Conservation (phyloP, 495 filamentous ascomycete species). For the Neurospora sp. region DNA sequence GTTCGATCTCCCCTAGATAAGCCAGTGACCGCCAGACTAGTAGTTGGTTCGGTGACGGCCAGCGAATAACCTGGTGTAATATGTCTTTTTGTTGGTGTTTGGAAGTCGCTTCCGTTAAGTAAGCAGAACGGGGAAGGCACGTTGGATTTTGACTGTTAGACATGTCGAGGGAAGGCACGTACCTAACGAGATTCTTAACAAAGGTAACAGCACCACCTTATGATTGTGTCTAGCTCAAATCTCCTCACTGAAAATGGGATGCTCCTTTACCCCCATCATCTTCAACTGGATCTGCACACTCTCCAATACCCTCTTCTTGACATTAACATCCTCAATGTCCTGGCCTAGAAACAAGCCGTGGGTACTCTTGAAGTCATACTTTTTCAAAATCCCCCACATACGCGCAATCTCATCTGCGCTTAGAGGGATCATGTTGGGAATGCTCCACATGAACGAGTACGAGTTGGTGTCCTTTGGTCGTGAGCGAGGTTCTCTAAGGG, state of each 20-base stretch:
- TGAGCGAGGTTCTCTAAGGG: conserved; percentile 22
- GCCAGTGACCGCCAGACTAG: background rate
- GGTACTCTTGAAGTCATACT: conserved; percentile 50
- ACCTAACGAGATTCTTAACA: no score
- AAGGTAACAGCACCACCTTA: no score
- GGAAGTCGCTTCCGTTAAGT: background rate
- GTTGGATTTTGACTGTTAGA: background rate
- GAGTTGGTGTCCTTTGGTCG: conserved; percentile 47
- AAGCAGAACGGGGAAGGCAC: background rate
- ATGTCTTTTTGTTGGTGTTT: background rate
- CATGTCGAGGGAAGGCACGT: background rate
- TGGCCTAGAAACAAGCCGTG: conserved; percentile 54
- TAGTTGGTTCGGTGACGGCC: background rate
- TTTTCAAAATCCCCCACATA: conserved; percentile 44
- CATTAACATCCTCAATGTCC: conserved; percentile 44
- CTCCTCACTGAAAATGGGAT: conserved; percentile 32
- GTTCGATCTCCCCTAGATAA: background rate
- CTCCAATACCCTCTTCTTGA: conserved; percentile 57
- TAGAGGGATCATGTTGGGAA: conserved; percentile 72
- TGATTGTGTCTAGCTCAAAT: background rate
- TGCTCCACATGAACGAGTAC: conserved; percentile 69
- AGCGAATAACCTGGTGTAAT: background rate
- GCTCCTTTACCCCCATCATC: conserved; percentile 43
- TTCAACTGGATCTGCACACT: conserved; percentile 64
- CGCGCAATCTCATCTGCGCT: conserved; percentile 40